Conservation (phyloP, 1,139 yeast genomes). For the Kodamaea plutei region DNA sequence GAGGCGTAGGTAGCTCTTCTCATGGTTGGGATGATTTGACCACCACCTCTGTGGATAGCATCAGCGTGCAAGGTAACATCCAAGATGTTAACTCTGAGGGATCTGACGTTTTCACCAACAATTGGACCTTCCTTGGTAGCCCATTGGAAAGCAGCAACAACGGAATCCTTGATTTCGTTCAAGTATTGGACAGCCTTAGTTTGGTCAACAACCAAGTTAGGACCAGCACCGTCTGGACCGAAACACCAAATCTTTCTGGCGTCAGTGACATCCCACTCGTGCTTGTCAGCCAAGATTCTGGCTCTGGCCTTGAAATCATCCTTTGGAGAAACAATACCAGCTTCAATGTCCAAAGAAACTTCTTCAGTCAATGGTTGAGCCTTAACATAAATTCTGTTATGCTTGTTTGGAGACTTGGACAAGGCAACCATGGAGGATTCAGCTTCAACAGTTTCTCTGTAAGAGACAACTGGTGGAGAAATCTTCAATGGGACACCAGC, state of each 20-base stretch:
- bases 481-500: slow-evolving; percentile 99
- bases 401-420: slow-evolving; percentile 99
- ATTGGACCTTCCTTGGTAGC: slow-evolving; percentile 99
- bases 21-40: slow-evolving; percentile 99
- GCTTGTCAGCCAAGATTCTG: slow-evolving; percentile 97
- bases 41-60: slow-evolving; percentile 99
- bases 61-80: slow-evolving; percentile 99
- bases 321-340: slow-evolving; percentile 88
- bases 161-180: slow-evolving; percentile 98
- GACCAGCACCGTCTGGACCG: slow-evolving; percentile 99
- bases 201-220: slow-evolving; percentile 98
- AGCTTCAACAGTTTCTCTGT: slow-evolving; percentile 96
- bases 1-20: slow-evolving; percentile 99
- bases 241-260: slow-evolving; percentile 99
- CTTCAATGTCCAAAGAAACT: slow-evolving; percentile 86
- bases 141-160: slow-evolving; percentile 99
- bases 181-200: slow-evolving; percentile 99
- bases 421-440: slow-evolving; percentile 95
- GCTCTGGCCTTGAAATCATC: slow-evolving; percentile 99
- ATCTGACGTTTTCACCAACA: slow-evolving; percentile 94
- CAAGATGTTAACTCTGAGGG: slow-evolving; percentile 94
- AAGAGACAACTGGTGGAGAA: slow-evolving; percentile 96
- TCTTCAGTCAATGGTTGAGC: slow-evolving; percentile 97
- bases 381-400: slow-evolving; percentile 98
- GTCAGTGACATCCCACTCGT: slow-evolving; percentile 99